Conservation (phyloP, 768 basidiomycete genomes). For the Trametes coccinea region DNA sequence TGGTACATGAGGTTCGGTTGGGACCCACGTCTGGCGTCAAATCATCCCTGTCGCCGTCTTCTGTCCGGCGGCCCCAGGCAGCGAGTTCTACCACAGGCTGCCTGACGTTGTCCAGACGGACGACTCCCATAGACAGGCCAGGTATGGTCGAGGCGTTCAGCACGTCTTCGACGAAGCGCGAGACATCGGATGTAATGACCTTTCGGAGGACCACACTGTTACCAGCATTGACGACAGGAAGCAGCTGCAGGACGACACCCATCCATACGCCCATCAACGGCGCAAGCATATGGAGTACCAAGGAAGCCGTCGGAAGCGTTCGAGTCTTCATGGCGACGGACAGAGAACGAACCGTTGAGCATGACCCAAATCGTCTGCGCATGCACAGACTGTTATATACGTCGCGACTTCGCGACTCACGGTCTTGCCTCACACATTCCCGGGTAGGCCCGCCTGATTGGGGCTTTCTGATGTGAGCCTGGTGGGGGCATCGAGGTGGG, state of each 20-base stretch:
- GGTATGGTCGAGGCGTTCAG: constrained; percentile 12
- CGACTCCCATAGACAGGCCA: constrained; percentile 21
- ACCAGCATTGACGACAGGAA: background rate
- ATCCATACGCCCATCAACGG: background rate
- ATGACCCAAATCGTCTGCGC: too few species aligned
- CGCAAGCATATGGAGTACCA: too few species aligned
- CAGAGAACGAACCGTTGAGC: too few species aligned
- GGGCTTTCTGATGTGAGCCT: too few species aligned
- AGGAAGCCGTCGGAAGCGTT: too few species aligned
- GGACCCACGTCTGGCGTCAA: constrained; percentile 25
- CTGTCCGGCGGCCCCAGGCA: constrained; percentile 20
- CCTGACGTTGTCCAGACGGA: constrained; percentile 3
- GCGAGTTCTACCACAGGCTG: constrained; percentile 11
- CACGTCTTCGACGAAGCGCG: constrained; percentile 9
- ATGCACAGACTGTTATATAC: too few species aligned
- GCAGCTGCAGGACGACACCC: background rate
- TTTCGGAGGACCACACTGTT: background rate
- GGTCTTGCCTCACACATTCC: too few species aligned
- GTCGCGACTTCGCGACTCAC: too few species aligned
- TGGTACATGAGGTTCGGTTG: constrained; percentile 5
- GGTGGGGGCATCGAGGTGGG: too few species aligned
- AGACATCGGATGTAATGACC: constrained; percentile 13
- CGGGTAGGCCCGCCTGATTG: too few species aligned
- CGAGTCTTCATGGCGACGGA: too few species aligned
- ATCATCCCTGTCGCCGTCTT: constrained; percentile 15